Conservation (phyloP, 306 rosid genomes). For the Medicago truncatula region DNA sequence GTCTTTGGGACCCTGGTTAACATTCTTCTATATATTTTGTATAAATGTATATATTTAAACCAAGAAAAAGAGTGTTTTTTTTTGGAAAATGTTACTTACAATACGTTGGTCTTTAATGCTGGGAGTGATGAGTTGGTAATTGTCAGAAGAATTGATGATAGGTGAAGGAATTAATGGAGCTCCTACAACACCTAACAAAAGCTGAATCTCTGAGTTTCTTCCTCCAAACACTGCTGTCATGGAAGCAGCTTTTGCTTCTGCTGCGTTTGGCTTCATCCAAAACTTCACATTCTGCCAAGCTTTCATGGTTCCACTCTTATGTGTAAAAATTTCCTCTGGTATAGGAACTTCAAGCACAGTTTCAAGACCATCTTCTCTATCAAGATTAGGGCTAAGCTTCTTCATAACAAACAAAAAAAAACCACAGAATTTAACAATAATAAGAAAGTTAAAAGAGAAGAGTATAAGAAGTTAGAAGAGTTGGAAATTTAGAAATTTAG, state of each 20-base stretch:
- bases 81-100: constrained; percentile 37
- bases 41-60: no score
- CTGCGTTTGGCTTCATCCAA: constrained; percentile 66
- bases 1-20: no score
- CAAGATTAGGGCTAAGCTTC: constrained; percentile 89
- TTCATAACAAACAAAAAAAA: constrained; percentile 54
- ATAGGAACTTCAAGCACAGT: constrained; percentile 97
- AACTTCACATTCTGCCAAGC: constrained; percentile 87
- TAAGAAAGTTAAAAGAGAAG: no score
- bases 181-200: constrained; percentile 84
- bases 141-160: constrained; percentile 45
- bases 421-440: not conserved
- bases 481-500: not conserved
- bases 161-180: constrained; percentile 89
- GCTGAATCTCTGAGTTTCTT: constrained; percentile 76
- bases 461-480: no score
- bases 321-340: constrained; percentile 76
- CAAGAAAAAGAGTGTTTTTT: no score
- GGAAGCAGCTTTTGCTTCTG: constrained; percentile 50
- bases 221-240: constrained; percentile 62
- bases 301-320: constrained; percentile 49
- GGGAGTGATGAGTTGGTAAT: constrained; percentile 55
- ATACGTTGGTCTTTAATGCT: constrained; percentile 80
- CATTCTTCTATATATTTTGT: no score
- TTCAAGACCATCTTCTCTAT: constrained; percentile 86